phyloP scores from a whole-genome alignment of 306 rosid genomes.

The Boehmeria nivea region DNA sequence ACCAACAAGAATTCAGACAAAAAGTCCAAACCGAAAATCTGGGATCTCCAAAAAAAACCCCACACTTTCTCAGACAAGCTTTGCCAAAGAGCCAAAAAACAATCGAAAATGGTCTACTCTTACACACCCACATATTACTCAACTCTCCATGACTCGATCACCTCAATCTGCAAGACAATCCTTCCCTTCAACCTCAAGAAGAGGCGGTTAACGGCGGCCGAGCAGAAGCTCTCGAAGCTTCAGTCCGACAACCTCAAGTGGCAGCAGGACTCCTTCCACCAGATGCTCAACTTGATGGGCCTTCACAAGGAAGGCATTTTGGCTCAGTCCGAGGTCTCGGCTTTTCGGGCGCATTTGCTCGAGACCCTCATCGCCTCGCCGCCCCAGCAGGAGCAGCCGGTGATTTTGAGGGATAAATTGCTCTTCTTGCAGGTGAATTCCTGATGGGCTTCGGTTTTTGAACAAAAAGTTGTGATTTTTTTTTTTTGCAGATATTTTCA shows the following conservation, averaged over 20 bases:
- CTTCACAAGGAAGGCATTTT: conserved; percentile 87
- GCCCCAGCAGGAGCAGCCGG: conserved; percentile 50
- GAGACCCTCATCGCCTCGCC: conserved; percentile 72
- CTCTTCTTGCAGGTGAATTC: conserved; percentile 76
- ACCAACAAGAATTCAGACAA: not conserved
- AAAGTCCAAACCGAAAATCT: conserved; percentile 8
- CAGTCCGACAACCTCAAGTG: conserved; percentile 86
- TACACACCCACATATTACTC: conserved; percentile 89
- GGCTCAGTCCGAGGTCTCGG: conserved; percentile 55
- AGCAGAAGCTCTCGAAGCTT: conserved; percentile 47
- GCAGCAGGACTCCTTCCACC: conserved; percentile 98
- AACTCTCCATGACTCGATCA: conserved; percentile 78
- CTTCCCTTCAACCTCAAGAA: conserved; percentile 84
- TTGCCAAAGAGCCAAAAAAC: not conserved
- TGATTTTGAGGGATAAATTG: conserved; percentile 67
- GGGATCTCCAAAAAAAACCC: conserved; percentile 9
- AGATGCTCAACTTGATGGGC: conserved; percentile 76
- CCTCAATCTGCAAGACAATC: conserved; percentile 67
- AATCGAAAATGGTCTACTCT: conserved; percentile 60
- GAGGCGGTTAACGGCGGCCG: conserved; percentile 46
- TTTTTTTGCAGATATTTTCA: not conserved
- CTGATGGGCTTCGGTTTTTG: not conserved
- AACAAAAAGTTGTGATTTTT: too few relatives aligned
- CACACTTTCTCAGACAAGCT: not conserved
- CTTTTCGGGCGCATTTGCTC: conserved; percentile 68